Evolutionary conservation across 2,329 filamentous ascomycete genomes (phyloP).

Genomic region (Colletotrichum kahawae): DNA sequence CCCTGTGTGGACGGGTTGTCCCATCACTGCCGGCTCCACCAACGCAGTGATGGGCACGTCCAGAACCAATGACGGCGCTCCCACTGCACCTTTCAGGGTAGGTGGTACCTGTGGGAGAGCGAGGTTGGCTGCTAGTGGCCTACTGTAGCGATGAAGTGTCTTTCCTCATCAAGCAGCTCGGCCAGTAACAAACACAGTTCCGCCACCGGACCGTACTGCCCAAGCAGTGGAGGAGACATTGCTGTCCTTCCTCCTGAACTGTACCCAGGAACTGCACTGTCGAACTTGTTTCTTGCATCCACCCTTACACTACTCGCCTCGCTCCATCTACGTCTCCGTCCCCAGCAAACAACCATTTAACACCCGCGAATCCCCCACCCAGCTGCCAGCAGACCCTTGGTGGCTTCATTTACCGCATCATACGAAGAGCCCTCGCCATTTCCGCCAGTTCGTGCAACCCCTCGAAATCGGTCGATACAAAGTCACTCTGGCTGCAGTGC

Average conservation of each 20-base stretch:
- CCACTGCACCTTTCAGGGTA: background rate
- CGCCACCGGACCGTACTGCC: background rate
- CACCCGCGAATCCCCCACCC: constrained; percentile 9
- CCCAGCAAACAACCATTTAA: constrained; percentile 19
- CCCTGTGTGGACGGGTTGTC: background rate
- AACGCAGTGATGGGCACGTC: background rate
- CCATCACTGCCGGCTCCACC: background rate
- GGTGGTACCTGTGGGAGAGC: background rate
- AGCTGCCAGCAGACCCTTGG: background rate
- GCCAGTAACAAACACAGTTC: background rate
- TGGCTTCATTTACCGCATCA: background rate
- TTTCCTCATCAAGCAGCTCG: background rate
- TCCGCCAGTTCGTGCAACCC: background rate
- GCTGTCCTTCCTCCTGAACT: background rate
- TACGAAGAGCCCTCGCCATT: background rate
- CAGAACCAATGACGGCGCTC: background rate
- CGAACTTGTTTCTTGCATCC: constrained; percentile 13
- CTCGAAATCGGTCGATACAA: background rate
- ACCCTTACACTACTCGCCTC: background rate
- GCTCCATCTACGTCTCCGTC: background rate
- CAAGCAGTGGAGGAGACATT: background rate
- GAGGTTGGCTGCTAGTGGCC: background rate
- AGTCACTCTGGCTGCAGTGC: background rate
- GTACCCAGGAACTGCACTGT: background rate
- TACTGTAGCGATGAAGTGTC: background rate